Conservation (phyloP, 179 eudicot genomes). For the Camellia oleifera region DNA sequence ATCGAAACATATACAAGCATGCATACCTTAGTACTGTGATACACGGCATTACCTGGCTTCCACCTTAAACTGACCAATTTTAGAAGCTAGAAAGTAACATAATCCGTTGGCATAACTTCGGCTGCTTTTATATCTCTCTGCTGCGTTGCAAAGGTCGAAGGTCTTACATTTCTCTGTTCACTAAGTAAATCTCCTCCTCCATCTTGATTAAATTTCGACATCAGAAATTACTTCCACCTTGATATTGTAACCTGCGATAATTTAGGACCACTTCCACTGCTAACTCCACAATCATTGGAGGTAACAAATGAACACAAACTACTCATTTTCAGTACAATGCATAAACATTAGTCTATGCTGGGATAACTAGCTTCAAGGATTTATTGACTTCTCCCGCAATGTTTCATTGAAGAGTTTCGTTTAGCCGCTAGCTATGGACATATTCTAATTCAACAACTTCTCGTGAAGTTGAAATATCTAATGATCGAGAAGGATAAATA, state of each 20-base stretch:
- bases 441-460: not conserved
- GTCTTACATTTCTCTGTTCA: not conserved
- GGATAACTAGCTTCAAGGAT: not conserved
- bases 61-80: not conserved
- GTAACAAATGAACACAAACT: not conserved
- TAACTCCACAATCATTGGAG: not conserved
- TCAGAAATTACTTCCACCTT: not conserved
- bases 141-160: not conserved
- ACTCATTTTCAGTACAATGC: not conserved
- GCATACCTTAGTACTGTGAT: not conserved
- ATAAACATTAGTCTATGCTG: not conserved
- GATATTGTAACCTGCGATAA: constrained; percentile 5
- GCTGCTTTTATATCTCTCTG: not conserved
- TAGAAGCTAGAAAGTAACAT: not conserved
- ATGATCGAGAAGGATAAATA: too few relatives aligned
- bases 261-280: constrained; percentile 5
- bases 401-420: constrained; percentile 9
- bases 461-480: not conserved
- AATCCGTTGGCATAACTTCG: not conserved
- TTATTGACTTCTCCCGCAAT: constrained; percentile 13
- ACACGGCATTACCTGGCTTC: not conserved
- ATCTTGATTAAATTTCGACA: constrained; percentile 3
- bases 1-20: not conserved
- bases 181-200: constrained; percentile 8
- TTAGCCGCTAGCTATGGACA: not conserved